phyloP scores from a whole-genome alignment of 306 rosid species.

The Quercus variabilis region DNA sequence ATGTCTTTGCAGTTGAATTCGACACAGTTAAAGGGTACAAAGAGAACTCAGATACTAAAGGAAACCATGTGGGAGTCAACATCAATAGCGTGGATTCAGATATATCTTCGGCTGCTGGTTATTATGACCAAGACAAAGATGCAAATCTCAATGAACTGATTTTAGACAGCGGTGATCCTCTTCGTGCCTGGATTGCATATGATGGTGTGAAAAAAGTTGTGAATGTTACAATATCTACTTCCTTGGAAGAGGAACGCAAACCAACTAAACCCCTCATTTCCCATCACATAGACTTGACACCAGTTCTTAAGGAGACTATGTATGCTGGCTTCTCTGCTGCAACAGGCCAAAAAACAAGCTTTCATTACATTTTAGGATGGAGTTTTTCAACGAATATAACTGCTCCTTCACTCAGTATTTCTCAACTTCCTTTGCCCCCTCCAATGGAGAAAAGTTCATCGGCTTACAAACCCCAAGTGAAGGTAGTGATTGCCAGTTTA shows the following conservation, averaged over 20 bases:
- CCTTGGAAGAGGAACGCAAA: neutral
- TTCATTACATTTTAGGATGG: slow-evolving; percentile 72
- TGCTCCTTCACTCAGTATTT: slow-evolving; percentile 25
- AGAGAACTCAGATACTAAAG: slow-evolving; percentile 18
- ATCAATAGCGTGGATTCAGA: slow-evolving; percentile 19
- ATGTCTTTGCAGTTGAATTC: slow-evolving; percentile 64
- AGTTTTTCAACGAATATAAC: slow-evolving; percentile 43
- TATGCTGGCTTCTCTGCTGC: slow-evolving; percentile 72
- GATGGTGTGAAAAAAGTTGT: slow-evolving; percentile 28
- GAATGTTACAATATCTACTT: slow-evolving; percentile 51
- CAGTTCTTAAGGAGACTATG: slow-evolving; percentile 21
- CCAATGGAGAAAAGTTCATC: slow-evolving; percentile 25
- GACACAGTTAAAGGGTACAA: slow-evolving; percentile 61
- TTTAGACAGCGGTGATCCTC: slow-evolving; percentile 37
- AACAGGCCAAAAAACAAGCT: slow-evolving; percentile 52
- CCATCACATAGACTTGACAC: neutral
- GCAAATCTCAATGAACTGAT: slow-evolving; percentile 21
- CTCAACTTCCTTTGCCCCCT: slow-evolving; percentile 46
- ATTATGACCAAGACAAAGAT: neutral
- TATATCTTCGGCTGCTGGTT: slow-evolving; percentile 24
- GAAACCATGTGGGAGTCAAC: slow-evolving; percentile 64
- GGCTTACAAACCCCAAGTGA: slow-evolving; percentile 18
- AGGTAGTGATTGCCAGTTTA: slow-evolving; percentile 27
- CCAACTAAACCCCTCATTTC: slow-evolving; percentile 39
- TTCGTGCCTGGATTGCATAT: slow-evolving; percentile 65